Conservation (phyloP, 805 yeast genomes). For the Candida nemodendra region DNA sequence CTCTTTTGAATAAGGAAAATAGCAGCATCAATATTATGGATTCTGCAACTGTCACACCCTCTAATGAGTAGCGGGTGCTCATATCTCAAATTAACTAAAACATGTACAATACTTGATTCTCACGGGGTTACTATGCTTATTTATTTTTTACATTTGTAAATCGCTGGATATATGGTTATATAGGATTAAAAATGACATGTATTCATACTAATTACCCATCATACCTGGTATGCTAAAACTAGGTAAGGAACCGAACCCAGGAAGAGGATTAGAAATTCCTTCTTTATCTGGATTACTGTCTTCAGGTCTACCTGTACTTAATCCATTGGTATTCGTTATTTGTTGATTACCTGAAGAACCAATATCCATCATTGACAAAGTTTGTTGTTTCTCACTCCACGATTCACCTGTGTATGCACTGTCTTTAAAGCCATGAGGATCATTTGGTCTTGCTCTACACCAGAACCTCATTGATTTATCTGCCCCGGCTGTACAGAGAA, state of each 20-base stretch:
- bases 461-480: slow-evolving; percentile 92
- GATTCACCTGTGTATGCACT: slow-evolving; percentile 63
- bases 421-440: slow-evolving; percentile 77
- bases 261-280: slow-evolving; percentile 7
- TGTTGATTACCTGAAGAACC: neutral
- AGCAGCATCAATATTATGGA: too few relatives aligned
- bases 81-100: too few relatives aligned
- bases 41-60: too few relatives aligned
- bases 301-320: slow-evolving; percentile 1
- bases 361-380: slow-evolving; percentile 10
- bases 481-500: slow-evolving; percentile 87
- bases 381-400: slow-evolving; percentile 28
- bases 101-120: too few relatives aligned
- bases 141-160: too few relatives aligned
- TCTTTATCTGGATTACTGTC: slow-evolving; percentile 2
- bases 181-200: neutral
- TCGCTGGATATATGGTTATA: neutral
- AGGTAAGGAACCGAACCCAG: slow-evolving; percentile 19
- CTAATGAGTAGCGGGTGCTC: too few relatives aligned
- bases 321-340: neutral
- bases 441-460: slow-evolving; percentile 91
- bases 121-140: too few relatives aligned
- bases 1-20: too few relatives aligned
- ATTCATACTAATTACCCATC: slow-evolving; percentile 7
- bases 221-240: slow-evolving; percentile 16